Evolutionary conservation across 2,329 filamentous ascomycete species (phyloP).

Genomic region (Cladosporium colombiae): DNA sequence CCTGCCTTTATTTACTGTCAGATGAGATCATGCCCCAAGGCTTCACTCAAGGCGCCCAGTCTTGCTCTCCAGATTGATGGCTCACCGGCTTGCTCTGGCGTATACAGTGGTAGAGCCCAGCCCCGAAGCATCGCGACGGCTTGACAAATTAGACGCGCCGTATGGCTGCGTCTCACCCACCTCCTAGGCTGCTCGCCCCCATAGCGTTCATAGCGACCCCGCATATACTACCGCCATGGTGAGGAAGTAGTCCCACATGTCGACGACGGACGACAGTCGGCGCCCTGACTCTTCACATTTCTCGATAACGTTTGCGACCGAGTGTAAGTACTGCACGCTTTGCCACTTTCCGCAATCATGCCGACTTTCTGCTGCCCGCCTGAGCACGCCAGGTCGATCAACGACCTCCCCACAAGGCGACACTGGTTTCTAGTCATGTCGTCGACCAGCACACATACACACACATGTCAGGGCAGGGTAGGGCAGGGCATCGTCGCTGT

Average conservation of each 20-base stretch:
- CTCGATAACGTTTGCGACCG: background rate
- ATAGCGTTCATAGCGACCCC: conserved; percentile 3
- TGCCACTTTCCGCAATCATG: conserved; percentile 12
- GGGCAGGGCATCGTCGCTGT: background rate
- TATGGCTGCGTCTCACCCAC: conserved; percentile 14
- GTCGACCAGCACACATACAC: background rate
- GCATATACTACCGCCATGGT: background rate
- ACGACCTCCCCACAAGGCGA: background rate
- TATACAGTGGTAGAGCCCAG: background rate
- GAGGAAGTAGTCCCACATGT: conserved; percentile 3
- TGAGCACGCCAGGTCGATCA: background rate
- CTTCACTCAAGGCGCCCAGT: conserved; percentile 6
- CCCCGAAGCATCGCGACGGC: background rate
- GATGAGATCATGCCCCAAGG: conserved; percentile 14
- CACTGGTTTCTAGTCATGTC: background rate
- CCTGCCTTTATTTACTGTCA: background rate
- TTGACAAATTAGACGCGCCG: conserved; percentile 10
- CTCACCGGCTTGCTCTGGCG: background rate
- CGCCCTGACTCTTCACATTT: background rate
- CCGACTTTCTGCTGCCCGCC: background rate
- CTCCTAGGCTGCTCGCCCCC: background rate
- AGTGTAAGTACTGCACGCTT: background rate
- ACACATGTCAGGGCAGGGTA: background rate
- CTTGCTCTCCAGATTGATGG: background rate
- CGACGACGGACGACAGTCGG: conserved; percentile 2